Conservation (phyloP, 2,329 filamentous ascomycete genomes). For the Colletotrichum orbiculare region DNA sequence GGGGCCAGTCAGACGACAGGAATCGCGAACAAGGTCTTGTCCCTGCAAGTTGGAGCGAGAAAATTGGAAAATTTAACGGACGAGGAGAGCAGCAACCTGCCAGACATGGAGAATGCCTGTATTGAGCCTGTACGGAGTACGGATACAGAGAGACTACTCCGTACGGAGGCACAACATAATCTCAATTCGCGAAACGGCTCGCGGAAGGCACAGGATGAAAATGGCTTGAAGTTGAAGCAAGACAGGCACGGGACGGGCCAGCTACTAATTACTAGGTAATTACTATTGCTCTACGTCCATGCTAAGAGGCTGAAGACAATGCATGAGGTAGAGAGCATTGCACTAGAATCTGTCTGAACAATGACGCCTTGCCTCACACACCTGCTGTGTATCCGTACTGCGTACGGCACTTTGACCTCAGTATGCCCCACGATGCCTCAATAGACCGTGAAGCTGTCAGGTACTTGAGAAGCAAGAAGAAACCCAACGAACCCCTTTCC, state of each 20-base stretch:
- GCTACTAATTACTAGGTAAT: not conserved
- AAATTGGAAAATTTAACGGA: slow-evolving; percentile 34
- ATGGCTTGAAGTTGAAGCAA: slow-evolving; percentile 13
- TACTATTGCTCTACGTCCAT: no score
- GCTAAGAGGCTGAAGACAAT: no score
- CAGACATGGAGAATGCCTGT: slow-evolving; percentile 35
- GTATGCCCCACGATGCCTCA: not conserved
- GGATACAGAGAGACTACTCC: no score
- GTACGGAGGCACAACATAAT: no score
- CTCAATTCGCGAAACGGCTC: slow-evolving; percentile 7
- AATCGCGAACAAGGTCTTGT: slow-evolving; percentile 12
- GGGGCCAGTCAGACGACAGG: slow-evolving; percentile 18
- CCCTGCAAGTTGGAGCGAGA: slow-evolving; percentile 15
- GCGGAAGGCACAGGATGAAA: slow-evolving; percentile 18
- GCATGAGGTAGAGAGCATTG: no score
- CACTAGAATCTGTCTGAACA: no score
- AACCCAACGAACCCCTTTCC: no score
- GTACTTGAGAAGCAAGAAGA: no score
- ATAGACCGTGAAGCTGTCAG: no score
- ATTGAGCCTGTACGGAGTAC: not conserved
- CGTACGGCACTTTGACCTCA: not conserved
- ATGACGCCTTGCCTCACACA: not conserved
- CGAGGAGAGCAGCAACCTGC: slow-evolving; percentile 20
- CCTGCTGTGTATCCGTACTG: no score
- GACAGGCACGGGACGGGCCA: slow-evolving; percentile 15